A percentile compares a stretch with the other conserved stretches of the same genome.
Evolutionary conservation across 805 yeast species (phyloP).

Genomic region (Diddensiella transvaalensis): DNA sequence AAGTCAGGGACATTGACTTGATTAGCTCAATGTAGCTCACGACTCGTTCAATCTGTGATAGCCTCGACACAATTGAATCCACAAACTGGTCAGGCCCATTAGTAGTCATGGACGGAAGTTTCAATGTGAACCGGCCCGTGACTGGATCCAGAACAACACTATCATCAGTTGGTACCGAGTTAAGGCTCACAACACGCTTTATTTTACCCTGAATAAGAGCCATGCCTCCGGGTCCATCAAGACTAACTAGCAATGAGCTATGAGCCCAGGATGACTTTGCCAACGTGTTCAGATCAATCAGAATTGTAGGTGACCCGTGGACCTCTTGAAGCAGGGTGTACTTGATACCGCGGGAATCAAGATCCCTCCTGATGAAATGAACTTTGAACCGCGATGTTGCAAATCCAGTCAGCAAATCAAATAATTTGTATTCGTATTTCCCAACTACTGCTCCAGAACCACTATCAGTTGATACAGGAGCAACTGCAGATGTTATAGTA

Average conservation of each 20-base stretch:
- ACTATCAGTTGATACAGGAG: background rate
- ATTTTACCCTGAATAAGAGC: conserved; percentile 23
- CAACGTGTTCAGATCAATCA: conserved; percentile 19
- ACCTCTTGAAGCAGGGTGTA: conserved; percentile 20
- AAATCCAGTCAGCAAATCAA: conserved; percentile 25
- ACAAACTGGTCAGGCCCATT: conserved; percentile 12
- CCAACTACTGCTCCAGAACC: too few species aligned
- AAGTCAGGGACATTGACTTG: conserved; percentile 26
- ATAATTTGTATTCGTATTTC: conserved; percentile 31
- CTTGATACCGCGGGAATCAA: conserved; percentile 23
- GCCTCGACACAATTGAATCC: conserved; percentile 12
- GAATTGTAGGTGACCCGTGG: conserved; percentile 14
- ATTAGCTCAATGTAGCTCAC: conserved; percentile 30
- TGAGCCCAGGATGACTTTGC: conserved; percentile 21
- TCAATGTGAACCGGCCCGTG: conserved; percentile 20
- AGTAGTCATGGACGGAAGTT: background rate
- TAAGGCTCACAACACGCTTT: conserved; percentile 11
- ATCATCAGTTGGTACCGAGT: conserved; percentile 22
- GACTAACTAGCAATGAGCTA: conserved; percentile 17
- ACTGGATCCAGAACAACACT: conserved; percentile 26
- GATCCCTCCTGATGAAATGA: conserved; percentile 31
- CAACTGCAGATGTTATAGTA: background rate
- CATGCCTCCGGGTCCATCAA: conserved; percentile 7
- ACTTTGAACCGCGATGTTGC: conserved; percentile 30
- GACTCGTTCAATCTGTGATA: conserved; percentile 30